Percentiles rank a stretch among this genome's conserved stretches.
Evolutionary conservation across 108 stramenopile species (phyloP).

Genomic region (Aurantiochytrium sp.): DNA sequence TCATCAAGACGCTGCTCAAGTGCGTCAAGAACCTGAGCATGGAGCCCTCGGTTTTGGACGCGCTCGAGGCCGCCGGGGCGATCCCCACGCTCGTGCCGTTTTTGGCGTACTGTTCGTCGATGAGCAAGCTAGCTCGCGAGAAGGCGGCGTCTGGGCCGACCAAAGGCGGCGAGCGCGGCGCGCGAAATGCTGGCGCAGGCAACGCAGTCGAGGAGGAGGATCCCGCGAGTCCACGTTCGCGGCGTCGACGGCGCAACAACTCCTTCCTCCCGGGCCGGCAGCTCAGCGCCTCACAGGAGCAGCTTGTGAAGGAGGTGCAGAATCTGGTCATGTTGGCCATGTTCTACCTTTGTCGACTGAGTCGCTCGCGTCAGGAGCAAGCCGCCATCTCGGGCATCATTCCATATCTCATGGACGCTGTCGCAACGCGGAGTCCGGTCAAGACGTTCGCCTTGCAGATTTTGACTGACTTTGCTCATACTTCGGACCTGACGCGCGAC

Average conservation of each 20-base stretch:
- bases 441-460: constrained; percentile 8
- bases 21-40: background rate
- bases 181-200: background rate
- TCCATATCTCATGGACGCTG: background rate
- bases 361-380: background rate
- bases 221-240: background rate
- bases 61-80: background rate
- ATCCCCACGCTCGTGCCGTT: constrained; percentile 1
- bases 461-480: background rate
- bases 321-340: constrained; percentile 16
- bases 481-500: constrained; percentile 15
- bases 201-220: background rate
- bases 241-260: background rate
- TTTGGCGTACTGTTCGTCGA: constrained; percentile 1
- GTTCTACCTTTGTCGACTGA: constrained; percentile 11
- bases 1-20: background rate
- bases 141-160: background rate
- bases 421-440: constrained; percentile 4
- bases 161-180: background rate
- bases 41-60: background rate
- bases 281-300: background rate
- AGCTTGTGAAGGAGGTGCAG: constrained; percentile 8
- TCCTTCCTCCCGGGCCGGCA: background rate
- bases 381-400: constrained; percentile 15
- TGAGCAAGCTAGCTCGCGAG: background rate